Evolutionary conservation across 2,329 filamentous ascomycete species (phyloP).

Genomic region (Penicillium sp.): DNA sequence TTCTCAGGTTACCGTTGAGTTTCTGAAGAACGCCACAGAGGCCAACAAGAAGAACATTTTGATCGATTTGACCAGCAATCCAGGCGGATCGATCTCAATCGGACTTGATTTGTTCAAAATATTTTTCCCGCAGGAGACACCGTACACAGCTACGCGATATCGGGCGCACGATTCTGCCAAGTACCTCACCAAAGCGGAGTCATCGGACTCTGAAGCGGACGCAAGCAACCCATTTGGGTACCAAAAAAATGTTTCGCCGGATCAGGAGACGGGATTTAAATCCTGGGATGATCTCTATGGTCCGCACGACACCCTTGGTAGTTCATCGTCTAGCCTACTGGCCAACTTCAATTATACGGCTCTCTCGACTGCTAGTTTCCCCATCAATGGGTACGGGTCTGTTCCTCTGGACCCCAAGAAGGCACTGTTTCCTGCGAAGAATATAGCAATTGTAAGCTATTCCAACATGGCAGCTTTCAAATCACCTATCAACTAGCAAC

Average conservation of each 20-base stretch:
- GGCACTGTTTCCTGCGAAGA: slow-evolving; percentile 34
- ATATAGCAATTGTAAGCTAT: slow-evolving; percentile 37
- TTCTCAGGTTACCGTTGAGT: slow-evolving; percentile 25
- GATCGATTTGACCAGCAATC: slow-evolving; percentile 66
- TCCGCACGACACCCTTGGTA: slow-evolving; percentile 30
- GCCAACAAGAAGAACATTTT: slow-evolving; percentile 64
- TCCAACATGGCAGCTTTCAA: neutral
- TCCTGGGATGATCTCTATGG: slow-evolving; percentile 52
- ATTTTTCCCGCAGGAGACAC: slow-evolving; percentile 54
- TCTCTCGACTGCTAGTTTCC: slow-evolving; percentile 20
- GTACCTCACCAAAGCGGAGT: slow-evolving; percentile 36
- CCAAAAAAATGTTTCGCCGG: slow-evolving; percentile 28
- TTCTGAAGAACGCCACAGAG: slow-evolving; percentile 30
- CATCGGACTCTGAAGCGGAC: slow-evolving; percentile 16
- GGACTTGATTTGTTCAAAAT: slow-evolving; percentile 58
- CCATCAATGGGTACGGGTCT: slow-evolving; percentile 32
- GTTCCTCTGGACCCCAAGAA: slow-evolving; percentile 22
- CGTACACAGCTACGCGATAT: slow-evolving; percentile 53
- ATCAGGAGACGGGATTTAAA: slow-evolving; percentile 40
- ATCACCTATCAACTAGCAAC: neutral
- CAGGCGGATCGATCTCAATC: slow-evolving; percentile 57
- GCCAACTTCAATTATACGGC: slow-evolving; percentile 33
- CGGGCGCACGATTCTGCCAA: slow-evolving; percentile 49
- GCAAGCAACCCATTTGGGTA: slow-evolving; percentile 27
- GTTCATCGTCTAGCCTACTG: slow-evolving; percentile 27